phyloP scores from a whole-genome alignment of 768 basidiomycete species.

The Plicaturopsis crispa region DNA sequence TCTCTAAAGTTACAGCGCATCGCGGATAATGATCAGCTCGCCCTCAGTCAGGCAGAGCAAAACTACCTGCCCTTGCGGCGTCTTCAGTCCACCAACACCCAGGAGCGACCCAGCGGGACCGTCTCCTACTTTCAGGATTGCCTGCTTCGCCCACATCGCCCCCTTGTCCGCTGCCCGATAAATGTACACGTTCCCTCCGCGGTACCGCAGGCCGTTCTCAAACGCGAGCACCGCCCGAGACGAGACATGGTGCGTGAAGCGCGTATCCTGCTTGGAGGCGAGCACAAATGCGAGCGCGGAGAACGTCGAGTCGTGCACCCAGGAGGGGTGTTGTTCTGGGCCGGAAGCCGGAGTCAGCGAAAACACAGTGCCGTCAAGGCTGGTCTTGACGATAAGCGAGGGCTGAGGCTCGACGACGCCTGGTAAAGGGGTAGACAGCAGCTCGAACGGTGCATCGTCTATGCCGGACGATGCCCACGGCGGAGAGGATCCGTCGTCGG shows the following conservation, averaged over 20 bases:
- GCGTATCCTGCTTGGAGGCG: conserved; percentile 84
- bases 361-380: conserved; percentile 67
- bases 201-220: conserved; percentile 62
- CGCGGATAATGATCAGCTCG: conserved; percentile 55
- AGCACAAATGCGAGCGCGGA: conserved; percentile 91
- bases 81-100: conserved; percentile 55
- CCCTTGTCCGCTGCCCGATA: conserved; percentile 53
- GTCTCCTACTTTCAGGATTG: conserved; percentile 69
- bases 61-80: conserved; percentile 23
- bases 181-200: conserved; percentile 80
- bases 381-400: conserved; percentile 60
- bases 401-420: conserved; percentile 25
- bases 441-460: conserved; percentile 27
- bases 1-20: no score
- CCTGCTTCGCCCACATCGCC: conserved; percentile 69
- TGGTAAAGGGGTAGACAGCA: conserved; percentile 71
- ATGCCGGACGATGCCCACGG: conserved; percentile 29
- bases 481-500: conserved; percentile 37
- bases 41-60: conserved; percentile 74
- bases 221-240: conserved; percentile 65
- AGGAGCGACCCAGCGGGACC: conserved; percentile 67
- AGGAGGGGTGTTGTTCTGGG: conserved; percentile 26
- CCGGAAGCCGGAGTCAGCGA: conserved; percentile 28
- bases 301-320: conserved; percentile 79
- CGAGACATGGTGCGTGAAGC: conserved; percentile 74